Base-by-base conservation (phyloP, 1,284 basidiomycete species). In the Ceratobasidium theobromae region DNA sequence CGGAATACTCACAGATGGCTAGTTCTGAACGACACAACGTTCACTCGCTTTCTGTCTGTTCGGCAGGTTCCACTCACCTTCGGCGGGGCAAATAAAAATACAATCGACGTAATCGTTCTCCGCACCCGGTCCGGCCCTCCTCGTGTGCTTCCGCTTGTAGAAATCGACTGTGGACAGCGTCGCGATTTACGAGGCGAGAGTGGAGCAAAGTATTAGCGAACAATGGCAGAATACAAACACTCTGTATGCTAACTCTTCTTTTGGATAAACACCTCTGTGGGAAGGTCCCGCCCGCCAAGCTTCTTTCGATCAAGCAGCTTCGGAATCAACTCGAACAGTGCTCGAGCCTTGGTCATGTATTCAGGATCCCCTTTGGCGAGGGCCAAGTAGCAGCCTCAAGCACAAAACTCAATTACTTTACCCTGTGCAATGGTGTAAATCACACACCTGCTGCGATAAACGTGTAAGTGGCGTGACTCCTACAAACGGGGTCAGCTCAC, bases 401-500 rank as follows among this genome's bases (percentile, higher is more conserved):
- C 3, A 4, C 14, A 28, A 32, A 23, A 11, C 38, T 32, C 38
- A 64, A 57, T 53, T 67, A 55, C 41, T 46, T 49, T 60, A 57
- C 46, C 69, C 57, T 54, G 52, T 52, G 46, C 60, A 66, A 12
- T 8, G 68, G 46, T 18, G n/a, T 25, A 67, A n/a, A 52, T 12
- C 28, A 67, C 73, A 4, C 64, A 83, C 85, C 86, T 28, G 85
- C 88, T 21, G 86, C 85, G 35, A 90, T 82, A 73, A 86, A 88
- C 68, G 86, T 84, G 73, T 91, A 91, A 4, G 89, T 90, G 2
- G 81, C 87, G 60, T 88, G 88, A 72, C 85, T 87, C 87, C 86
- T 87, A 66, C 8, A 52, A 30, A 8, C 18, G 23, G 18, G 41
- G 49, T 46, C 18, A 52, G 23, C 43, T 45, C 30, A 1, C 18